Evolutionary conservation across 2,329 filamentous ascomycete genomes (phyloP).

Genomic region (Fusarium citri): DNA sequence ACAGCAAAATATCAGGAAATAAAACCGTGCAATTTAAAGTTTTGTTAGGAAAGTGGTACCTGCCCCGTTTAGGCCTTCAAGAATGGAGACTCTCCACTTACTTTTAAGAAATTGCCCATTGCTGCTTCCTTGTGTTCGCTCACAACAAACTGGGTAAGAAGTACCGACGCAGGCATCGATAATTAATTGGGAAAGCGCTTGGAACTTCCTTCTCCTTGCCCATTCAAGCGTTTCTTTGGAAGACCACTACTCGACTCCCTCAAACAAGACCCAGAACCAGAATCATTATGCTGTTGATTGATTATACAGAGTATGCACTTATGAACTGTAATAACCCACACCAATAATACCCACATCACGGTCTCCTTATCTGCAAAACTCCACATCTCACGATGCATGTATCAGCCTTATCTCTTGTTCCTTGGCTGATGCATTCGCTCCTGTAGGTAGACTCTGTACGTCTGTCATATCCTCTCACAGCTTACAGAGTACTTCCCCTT

Average conservation of each 20-base stretch:
- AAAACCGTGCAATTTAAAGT: slow-evolving; percentile 18
- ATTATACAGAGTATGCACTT: not conserved
- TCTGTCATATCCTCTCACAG: not conserved
- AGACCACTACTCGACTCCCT: not conserved
- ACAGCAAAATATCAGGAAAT: not conserved
- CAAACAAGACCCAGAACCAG: not conserved
- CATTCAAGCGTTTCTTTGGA: not conserved
- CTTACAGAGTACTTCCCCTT: not conserved
- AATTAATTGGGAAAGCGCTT: not conserved
- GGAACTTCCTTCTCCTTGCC: too few species aligned
- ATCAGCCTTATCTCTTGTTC: slow-evolving; percentile 33
- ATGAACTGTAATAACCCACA: slow-evolving; percentile 14
- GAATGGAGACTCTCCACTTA: not conserved
- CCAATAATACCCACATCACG: slow-evolving; percentile 17
- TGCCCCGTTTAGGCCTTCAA: not conserved
- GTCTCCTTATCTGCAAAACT: slow-evolving; percentile 32
- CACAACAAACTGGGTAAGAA: not conserved
- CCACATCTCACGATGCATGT: slow-evolving; percentile 29
- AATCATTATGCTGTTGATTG: slow-evolving; percentile 13
- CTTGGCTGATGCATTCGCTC: not conserved
- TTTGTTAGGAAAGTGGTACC: slow-evolving; percentile 8
- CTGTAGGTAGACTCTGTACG: not conserved
- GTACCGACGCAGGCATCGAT: not conserved
- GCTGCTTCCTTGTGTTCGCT: slow-evolving; percentile 4
- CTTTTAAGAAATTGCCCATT: not conserved